phyloP scores from a whole-genome alignment of 257 asterid genomes.

The Linaria vulgaris region DNA sequence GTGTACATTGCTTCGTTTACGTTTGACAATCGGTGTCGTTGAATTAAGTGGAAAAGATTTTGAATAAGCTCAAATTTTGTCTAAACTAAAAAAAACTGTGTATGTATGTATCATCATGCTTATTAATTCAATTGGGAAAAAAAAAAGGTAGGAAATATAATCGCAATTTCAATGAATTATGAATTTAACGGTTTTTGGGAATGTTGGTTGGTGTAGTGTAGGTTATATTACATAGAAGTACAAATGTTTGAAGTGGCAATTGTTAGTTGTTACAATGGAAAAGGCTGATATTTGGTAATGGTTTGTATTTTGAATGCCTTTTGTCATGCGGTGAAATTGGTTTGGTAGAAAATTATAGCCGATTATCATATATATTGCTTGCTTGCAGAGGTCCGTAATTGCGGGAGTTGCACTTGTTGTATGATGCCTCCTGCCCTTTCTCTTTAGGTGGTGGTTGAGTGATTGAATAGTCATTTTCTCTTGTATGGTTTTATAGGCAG shows the following conservation, averaged over 20 bases:
- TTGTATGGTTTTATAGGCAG: background rate
- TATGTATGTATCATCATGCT: too few species aligned
- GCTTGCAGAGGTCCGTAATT: background rate
- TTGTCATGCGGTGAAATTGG: background rate
- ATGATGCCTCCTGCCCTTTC: background rate
- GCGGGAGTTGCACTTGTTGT: background rate
- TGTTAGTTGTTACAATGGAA: background rate
- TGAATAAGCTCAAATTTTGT: too few species aligned
- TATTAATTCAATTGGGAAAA: too few species aligned
- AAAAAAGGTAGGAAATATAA: background rate
- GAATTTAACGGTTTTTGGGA: too few species aligned
- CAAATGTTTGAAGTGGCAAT: background rate
- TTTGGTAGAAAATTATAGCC: background rate
- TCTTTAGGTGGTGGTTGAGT: background rate
- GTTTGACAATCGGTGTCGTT: too few species aligned
- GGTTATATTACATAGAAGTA: background rate
- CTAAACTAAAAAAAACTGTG: too few species aligned
- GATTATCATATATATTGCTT: background rate
- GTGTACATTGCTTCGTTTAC: background rate
- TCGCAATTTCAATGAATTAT: background rate
- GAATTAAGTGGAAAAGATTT: background rate
- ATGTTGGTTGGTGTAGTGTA: background rate
- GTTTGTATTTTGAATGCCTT: background rate
- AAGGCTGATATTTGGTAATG: background rate
- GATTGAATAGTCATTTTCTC: background rate